phyloP scores from a whole-genome alignment of 495 filamentous ascomycete genomes.

The Neurospora intermedia region DNA sequence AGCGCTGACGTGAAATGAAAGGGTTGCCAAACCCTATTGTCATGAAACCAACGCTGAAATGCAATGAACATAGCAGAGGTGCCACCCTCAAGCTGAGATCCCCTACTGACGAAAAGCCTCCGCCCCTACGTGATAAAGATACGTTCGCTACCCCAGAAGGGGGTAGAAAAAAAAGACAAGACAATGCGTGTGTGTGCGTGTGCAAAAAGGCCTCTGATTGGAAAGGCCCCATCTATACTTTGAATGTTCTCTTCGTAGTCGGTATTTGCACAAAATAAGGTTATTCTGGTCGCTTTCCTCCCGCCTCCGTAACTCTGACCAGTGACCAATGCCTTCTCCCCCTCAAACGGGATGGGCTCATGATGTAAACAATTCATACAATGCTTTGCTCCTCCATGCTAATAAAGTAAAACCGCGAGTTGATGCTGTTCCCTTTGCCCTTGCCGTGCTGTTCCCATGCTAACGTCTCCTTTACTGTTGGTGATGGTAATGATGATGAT shows the following conservation, averaged over 20 bases:
- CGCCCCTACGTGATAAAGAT: background rate
- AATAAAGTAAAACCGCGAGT: background rate
- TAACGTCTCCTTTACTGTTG: background rate
- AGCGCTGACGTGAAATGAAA: background rate
- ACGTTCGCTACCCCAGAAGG: background rate
- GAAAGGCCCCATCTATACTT: background rate
- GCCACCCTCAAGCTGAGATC: background rate
- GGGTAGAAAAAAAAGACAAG: background rate
- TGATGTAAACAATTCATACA: constrained; percentile 1
- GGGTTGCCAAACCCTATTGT: background rate
- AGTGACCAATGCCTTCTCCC: background rate
- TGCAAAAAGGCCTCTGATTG: background rate
- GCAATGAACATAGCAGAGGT: background rate
- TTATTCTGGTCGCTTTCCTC: background rate
- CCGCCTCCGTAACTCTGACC: background rate
- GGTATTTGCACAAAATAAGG: background rate
- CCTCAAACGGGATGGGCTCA: background rate
- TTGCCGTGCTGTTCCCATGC: background rate
- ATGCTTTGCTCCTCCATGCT: background rate
- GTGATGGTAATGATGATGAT: background rate
- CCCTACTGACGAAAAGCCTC: background rate
- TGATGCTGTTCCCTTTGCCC: background rate
- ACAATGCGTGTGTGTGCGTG: background rate
- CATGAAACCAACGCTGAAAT: background rate
- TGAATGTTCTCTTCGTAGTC: background rate